Base-by-base conservation (phyloP, 805 yeast species). In the Pichia sporocuriosa region DNA sequence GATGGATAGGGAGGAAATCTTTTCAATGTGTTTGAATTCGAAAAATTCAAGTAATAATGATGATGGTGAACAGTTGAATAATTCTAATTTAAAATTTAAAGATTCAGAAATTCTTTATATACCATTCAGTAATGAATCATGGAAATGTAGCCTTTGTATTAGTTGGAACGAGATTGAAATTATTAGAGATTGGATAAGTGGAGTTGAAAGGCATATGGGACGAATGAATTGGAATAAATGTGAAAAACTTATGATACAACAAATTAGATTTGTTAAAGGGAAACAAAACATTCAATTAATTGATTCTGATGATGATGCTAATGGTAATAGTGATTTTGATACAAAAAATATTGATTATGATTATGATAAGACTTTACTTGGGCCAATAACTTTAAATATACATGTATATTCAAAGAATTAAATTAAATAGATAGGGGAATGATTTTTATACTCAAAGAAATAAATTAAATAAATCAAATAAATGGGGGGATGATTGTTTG, bases 81-180 rank as follows among this genome's bases (percentile, higher is more conserved):
- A 39, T 4, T 35, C 19, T 16, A 28, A 48, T 13, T 20, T 25
- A 7, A 33, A 23, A 19, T 15, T 32, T 22, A 43, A 32, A 27
- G 36, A 39, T 19, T 35, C 38, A 2, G 34, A 43, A 17, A 28
- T 29, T 26, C 39, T 53, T 17, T 43, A 45, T 28, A 35, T 55
- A 11, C 58, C 54, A 2, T 38, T 57, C 31, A 40, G 15, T 19
- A 55, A 57, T 10, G 55, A 51, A 2, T 42, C 46, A 9, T 59
- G 62, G 61, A 49, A 46, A 32, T 54, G 58, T 22, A 49, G 42
- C 37, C 35, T 59, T 15, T 44, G 50, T 12, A 53, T 56, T 19
- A 40, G 46, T 9, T 31, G 52, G 37, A 44, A 41, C 2, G 61
- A 58, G 10, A 47, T 58, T 24, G 42, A 44, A 23, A 44, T 10